Evolutionary conservation across 2,329 filamentous ascomycete species (phyloP), one percentile per base, ranked within the genome.

Genomic region (Fragosphaeria purpurea): DNA sequence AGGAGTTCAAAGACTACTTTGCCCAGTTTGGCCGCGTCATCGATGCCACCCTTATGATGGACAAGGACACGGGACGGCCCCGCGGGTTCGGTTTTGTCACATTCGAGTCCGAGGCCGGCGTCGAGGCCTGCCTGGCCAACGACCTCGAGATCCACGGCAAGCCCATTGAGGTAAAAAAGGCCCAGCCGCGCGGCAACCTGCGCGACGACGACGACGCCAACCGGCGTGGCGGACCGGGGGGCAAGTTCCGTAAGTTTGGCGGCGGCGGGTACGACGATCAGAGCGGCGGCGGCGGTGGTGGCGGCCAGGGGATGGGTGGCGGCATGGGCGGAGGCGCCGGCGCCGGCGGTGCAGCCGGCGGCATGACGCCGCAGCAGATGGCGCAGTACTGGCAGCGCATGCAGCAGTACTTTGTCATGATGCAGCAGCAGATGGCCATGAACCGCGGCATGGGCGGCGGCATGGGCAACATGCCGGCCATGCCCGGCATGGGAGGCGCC

Each of bases 11-110:
- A 63, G 85, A 93, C 53, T 98, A 95, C 70, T 98, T 98, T 70
- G 88, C 86, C 62, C 88, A 95, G 62, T 98, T 97, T 61, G 93
- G 93, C 33, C 84, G 91, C 54, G 93, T 98, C 22, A 85, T 98
- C 40, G 93, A 98, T 69, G 93, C 93, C 2, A 98, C 93, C 0
- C 80, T 98, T 3, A 98, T 98, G 93, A 98, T 98, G 83, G 93
- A 98, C 67, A 98, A 98, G 70, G 93, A 98, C 66, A 98, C 93
- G 1, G 93, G 93, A n/a, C 82, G 93, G 41, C 93, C 93, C 3
- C 80, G 93, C 63, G 93, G 93, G 2, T 98, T 98, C 62, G 93
- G 93, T 11, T 98, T 98, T 66, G 93, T 98, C 48, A 98, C 93
- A 0, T 98, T 98, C 60, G 93, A 98, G 68, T 94, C 85, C 58